Conservation (phyloP, 2,329 filamentous ascomycete genomes). For the Trichoderma citrinoviride region DNA sequence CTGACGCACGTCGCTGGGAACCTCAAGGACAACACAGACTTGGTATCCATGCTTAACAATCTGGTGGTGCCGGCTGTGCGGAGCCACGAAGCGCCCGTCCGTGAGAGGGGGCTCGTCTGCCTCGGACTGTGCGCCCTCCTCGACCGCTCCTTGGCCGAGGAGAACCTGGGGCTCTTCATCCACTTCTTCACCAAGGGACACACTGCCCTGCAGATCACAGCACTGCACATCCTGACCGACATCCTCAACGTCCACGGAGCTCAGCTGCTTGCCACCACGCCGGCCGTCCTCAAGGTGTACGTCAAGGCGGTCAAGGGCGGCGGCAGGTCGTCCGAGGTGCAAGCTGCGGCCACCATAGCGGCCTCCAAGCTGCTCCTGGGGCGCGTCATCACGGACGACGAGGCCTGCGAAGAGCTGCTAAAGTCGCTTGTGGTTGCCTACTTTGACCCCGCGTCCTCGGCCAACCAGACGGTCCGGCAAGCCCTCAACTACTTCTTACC, state of each 20-base stretch:
- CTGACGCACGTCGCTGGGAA: conserved; percentile 86
- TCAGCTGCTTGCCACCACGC: conserved; percentile 65
- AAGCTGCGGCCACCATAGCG: conserved; percentile 76
- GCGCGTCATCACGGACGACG: conserved; percentile 68
- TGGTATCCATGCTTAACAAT: conserved; percentile 98
- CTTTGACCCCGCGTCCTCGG: conserved; percentile 79
- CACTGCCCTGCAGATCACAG: conserved; percentile 82
- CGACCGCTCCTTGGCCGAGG: conserved; percentile 85
- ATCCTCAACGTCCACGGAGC: conserved; percentile 87
- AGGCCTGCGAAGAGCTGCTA: conserved; percentile 70
- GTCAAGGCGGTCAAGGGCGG: conserved; percentile 74
- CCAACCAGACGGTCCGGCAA: conserved; percentile 80
- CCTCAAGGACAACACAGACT: conserved; percentile 81
- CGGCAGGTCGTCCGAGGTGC: conserved; percentile 67
- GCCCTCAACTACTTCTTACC: conserved; percentile 91
- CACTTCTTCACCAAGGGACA: conserved; percentile 96
- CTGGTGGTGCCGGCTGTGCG: conserved; percentile 92
- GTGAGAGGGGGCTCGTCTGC: conserved; percentile 85
- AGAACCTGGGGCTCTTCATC: conserved; percentile 89
- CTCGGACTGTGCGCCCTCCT: conserved; percentile 88
- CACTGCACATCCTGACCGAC: conserved; percentile 87
- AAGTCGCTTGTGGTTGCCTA: conserved; percentile 82
- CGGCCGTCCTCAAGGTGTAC: conserved; percentile 79
- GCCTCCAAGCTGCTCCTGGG: conserved; percentile 84
- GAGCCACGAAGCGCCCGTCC: conserved; percentile 86